These are phyloP conservation scores for Colletotrichum sp. DNA, from an alignment of 2,329 filamentous ascomycete genomes.

Conservation along the genomic window DNA sequence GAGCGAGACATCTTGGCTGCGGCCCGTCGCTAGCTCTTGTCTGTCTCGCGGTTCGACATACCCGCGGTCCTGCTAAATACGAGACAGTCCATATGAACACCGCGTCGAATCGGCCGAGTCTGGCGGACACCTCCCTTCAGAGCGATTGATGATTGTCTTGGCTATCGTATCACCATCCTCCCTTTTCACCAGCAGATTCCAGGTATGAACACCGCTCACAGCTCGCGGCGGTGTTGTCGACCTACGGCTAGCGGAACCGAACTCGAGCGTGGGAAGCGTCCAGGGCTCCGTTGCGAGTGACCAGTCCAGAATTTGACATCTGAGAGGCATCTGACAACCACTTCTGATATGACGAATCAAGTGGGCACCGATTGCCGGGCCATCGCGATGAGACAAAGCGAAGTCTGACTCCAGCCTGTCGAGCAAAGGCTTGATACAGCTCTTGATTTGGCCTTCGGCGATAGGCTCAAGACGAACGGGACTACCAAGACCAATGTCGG, in stretches of 20 bases:
- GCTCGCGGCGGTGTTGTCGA: not conserved
- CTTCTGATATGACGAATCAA: not conserved
- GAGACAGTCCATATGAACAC: not conserved
- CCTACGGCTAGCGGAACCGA: not conserved
- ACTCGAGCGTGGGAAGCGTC: not conserved
- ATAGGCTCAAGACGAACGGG: not conserved
- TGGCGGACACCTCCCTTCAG: not conserved
- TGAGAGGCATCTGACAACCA: not conserved
- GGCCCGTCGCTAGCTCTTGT: not conserved
- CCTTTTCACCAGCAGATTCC: not conserved
- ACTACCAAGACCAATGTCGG: not conserved
- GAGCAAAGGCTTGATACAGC: not conserved
- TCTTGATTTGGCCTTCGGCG: not conserved
- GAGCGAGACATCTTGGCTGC: not conserved
- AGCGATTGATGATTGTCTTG: not conserved
- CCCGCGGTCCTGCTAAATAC: not conserved
- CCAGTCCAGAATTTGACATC: not conserved
- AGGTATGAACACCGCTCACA: not conserved
- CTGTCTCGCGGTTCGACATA: not conserved
- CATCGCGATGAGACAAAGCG: not conserved
- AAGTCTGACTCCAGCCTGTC: rapidly evolving
- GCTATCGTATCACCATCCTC: not conserved
- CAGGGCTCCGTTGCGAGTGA: no score
- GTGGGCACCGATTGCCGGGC: not conserved
- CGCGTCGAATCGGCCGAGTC: not conserved